Conservation (phyloP, 2,329 filamentous ascomycete species). For the Trichoderma harzianum region DNA sequence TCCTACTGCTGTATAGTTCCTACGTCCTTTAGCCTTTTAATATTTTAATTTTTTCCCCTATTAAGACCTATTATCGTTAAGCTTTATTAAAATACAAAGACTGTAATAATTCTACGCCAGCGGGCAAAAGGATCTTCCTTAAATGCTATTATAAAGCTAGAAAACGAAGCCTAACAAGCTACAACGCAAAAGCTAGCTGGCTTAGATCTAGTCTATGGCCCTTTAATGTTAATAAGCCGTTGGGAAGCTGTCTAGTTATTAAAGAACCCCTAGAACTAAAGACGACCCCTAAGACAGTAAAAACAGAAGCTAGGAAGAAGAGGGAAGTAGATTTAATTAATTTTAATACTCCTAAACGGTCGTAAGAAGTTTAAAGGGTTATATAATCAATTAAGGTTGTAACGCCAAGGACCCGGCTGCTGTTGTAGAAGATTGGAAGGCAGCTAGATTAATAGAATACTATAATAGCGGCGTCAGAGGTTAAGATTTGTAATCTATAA, state of each 20-base stretch:
- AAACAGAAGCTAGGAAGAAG: neutral
- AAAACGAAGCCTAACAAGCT: neutral
- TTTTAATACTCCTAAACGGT: neutral
- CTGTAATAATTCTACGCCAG: neutral
- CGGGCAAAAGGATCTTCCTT: neutral
- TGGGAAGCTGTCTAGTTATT: neutral
- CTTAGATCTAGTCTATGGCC: neutral
- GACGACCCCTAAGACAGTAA: neutral
- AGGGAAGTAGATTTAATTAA: neutral
- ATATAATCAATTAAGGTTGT: neutral
- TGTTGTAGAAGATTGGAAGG: neutral
- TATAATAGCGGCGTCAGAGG: neutral
- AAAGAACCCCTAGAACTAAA: neutral
- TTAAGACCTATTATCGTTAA: neutral
- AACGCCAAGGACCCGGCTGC: neutral
- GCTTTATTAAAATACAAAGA: neutral
- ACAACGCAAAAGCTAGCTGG: neutral
- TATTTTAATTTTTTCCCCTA: neutral
- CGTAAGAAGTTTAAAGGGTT: neutral
- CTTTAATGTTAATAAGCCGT: neutral
- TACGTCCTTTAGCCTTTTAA: neutral
- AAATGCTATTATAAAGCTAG: neutral
- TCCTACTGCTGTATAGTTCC: neutral
- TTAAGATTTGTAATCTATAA: neutral
- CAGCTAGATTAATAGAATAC: neutral